Percentiles rank a stretch among this genome's conserved stretches.
phyloP scores from a whole-genome alignment of 176 grass and related monocot species.

The Eremochloa ophiuroides region DNA sequence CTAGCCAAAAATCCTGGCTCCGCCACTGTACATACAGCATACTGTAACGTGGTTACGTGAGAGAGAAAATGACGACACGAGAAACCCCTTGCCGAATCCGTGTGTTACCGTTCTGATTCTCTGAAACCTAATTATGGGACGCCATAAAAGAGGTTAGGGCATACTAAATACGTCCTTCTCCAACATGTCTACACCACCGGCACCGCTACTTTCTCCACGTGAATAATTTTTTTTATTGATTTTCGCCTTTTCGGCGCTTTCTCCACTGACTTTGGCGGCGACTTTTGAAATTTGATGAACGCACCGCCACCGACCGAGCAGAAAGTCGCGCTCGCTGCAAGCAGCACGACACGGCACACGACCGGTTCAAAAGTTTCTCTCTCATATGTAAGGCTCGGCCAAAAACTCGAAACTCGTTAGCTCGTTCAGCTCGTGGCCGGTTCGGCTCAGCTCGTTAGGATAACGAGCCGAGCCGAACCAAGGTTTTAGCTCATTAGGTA shows the following conservation, averaged over 20 bases:
- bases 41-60: too few species aligned
- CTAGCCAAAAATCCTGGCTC: too few species aligned
- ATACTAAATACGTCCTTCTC: not conserved
- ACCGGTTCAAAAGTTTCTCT: not conserved
- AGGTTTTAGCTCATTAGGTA: too few species aligned
- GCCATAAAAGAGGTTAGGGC: not conserved
- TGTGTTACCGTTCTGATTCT: not conserved
- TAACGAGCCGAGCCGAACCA: too few species aligned
- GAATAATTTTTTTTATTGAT: not conserved
- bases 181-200: not conserved
- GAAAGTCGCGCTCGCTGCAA: not conserved
- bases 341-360: not conserved
- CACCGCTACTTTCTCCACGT: not conserved
- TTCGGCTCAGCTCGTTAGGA: too few species aligned
- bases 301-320: not conserved
- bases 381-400: too few species aligned
- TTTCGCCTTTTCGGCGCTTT: not conserved
- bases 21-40: too few species aligned
- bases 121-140: not conserved
- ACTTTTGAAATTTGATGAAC: not conserved
- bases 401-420: too few species aligned
- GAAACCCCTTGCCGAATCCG: not conserved
- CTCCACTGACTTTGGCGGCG: not conserved
- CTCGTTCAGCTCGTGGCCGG: too few species aligned
- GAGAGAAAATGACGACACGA: too few species aligned